Evolutionary conservation across 2,329 filamentous ascomycete genomes (phyloP).

Genomic region (Diatrype stigma): DNA sequence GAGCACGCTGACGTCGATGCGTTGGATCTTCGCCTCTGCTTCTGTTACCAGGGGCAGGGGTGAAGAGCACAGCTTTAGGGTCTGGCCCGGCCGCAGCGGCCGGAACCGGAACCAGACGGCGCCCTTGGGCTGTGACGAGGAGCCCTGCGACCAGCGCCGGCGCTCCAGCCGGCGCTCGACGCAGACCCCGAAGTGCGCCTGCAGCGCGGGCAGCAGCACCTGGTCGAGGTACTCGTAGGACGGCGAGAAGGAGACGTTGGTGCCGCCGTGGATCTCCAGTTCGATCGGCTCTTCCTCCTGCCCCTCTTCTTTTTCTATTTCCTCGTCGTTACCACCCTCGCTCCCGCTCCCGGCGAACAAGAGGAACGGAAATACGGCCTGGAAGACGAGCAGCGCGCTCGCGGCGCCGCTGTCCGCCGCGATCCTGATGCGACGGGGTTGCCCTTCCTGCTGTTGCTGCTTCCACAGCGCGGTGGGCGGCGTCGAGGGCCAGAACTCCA

Average conservation of each 20-base stretch:
- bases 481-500: slow-evolving; percentile 43
- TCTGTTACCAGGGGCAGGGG: neutral
- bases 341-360: slow-evolving; percentile 49
- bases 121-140: slow-evolving; percentile 31
- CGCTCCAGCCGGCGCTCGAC: slow-evolving; percentile 40
- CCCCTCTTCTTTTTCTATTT: neutral
- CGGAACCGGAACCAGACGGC: slow-evolving; percentile 42
- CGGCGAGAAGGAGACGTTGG: slow-evolving; percentile 53
- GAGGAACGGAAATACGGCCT: slow-evolving; percentile 56
- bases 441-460: slow-evolving; percentile 27
- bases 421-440: slow-evolving; percentile 36
- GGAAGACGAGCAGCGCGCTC: slow-evolving; percentile 54
- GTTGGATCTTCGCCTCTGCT: slow-evolving; percentile 28
- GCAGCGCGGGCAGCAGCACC: slow-evolving; percentile 52
- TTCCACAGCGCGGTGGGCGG: slow-evolving; percentile 35
- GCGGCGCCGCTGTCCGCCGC: slow-evolving; percentile 46
- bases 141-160: slow-evolving; percentile 50
- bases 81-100: slow-evolving; percentile 32
- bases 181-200: slow-evolving; percentile 44
- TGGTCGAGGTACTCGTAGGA: slow-evolving; percentile 62
- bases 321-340: slow-evolving; percentile 18
- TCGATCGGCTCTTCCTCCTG: slow-evolving; percentile 26
- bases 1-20: slow-evolving; percentile 48
- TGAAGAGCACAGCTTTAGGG: slow-evolving; percentile 33
- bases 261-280: slow-evolving; percentile 53